Base-by-base conservation (phyloP, 345 rosid species). In the Anastatica hierochuntica region DNA sequence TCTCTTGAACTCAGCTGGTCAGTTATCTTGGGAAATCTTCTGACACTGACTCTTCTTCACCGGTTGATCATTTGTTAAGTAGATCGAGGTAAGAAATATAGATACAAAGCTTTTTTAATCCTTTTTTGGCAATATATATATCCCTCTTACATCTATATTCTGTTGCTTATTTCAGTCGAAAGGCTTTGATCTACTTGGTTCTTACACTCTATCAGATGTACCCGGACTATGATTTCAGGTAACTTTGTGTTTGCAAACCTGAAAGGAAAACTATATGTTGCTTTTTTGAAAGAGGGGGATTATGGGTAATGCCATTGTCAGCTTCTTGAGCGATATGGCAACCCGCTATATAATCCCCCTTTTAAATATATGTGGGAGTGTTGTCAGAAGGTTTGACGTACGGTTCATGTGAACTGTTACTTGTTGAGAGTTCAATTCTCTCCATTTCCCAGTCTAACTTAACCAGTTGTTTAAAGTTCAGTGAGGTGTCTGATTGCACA, bases 401-500 rank as follows among this genome's bases (percentile, higher is more conserved):
- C 94, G 74, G 98, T 88, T 84, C 72, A 50, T 51, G n/a, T 55
- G 48, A 69, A 79, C 96, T 92, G 94, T 87, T 74, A 85, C 80
- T 85, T 82, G 94, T 80, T 88, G 96, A 83, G 96, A 92, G 98
- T 92, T 92, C 98, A 74, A 86, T 70, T 80, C 95, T 86, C 90
- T 86, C 90, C 95, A 80, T 85, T 78, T 78, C 95, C 95, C 90
- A 60, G 64, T 7, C 53, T 29, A 29, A 29, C 33, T 29, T 4
- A 29, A 29, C 8, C n/a, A n/a, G n/a, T n/a, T n/a, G n/a, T 2
- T 2, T 14, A 2, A 50, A 35, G 54, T 58, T n/a, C n/a, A n/a
- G n/a, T n/a, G n/a, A n/a, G n/a, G 65, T 66, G 38, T 66, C 55
- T 36, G 27, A 24, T 52, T 43, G 49, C n/a, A 30, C 54, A 35